Conservation (phyloP, 2,329 filamentous ascomycete genomes). For the Sporothrix variecibatus region DNA sequence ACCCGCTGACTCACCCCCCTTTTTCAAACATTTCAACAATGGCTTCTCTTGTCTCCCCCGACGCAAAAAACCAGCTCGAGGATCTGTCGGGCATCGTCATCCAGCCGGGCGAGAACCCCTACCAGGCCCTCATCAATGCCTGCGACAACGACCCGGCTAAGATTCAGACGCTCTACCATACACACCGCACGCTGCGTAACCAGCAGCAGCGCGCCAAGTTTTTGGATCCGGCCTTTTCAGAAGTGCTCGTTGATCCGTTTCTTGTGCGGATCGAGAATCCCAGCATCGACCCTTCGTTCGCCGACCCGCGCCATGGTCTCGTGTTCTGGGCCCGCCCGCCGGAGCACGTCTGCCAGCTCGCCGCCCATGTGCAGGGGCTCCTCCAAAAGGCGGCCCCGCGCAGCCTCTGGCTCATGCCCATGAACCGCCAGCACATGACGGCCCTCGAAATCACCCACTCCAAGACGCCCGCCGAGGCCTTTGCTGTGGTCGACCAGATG, state of each 20-base stretch:
- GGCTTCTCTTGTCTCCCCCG: constrained; percentile 40
- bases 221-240: constrained; percentile 65
- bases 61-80: constrained; percentile 54
- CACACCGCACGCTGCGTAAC: constrained; percentile 75
- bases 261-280: constrained; percentile 69
- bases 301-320: constrained; percentile 77
- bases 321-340: constrained; percentile 89
- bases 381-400: constrained; percentile 57
- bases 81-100: constrained; percentile 55
- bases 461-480: constrained; percentile 68
- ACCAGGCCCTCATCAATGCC: constrained; percentile 69
- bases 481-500: constrained; percentile 60
- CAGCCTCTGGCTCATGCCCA: constrained; percentile 84
- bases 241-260: constrained; percentile 74
- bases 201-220: constrained; percentile 74
- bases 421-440: constrained; percentile 78
- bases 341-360: constrained; percentile 66
- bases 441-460: constrained; percentile 83
- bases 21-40: neutral
- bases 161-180: constrained; percentile 71
- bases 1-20: neutral
- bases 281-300: constrained; percentile 65
- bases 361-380: constrained; percentile 67
- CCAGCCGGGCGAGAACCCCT: constrained; percentile 67
- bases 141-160: constrained; percentile 66